Conservation (phyloP, 495 filamentous ascomycete species). For the Penicillium salamii region DNA sequence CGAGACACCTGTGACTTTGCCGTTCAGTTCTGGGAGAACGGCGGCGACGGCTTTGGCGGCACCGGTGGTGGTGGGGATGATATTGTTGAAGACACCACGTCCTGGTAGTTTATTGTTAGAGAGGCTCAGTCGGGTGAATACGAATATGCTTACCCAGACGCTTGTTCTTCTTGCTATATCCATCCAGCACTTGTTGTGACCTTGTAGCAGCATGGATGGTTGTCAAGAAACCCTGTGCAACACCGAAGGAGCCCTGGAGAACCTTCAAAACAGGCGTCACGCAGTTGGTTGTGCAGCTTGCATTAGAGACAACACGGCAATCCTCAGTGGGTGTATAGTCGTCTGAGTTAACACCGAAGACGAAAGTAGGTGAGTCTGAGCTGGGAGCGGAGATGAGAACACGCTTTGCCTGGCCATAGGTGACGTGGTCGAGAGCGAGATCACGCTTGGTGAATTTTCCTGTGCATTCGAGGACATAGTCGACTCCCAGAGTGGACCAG, state of each 20-base stretch:
- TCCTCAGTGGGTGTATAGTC: slow-evolving; percentile 23
- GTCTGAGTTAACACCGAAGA: slow-evolving; percentile 35
- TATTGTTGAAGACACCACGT: slow-evolving; percentile 35
- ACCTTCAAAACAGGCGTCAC: slow-evolving; percentile 36
- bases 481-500: slow-evolving; percentile 28
- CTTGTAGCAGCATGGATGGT: slow-evolving; percentile 35
- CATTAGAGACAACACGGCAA: slow-evolving; percentile 29
- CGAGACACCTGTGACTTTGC: slow-evolving; percentile 35
- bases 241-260: slow-evolving; percentile 27
- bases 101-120: slow-evolving; percentile 14
- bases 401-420: slow-evolving; percentile 30
- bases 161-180: slow-evolving; percentile 39
- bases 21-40: slow-evolving; percentile 29
- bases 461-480: slow-evolving; percentile 37
- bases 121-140: not conserved
- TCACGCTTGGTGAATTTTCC: slow-evolving; percentile 37
- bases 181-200: slow-evolving; percentile 38
- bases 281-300: slow-evolving; percentile 38
- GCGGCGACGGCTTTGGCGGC: slow-evolving; percentile 34
- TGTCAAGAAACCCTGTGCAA: slow-evolving; percentile 32
- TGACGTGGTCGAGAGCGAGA: slow-evolving; percentile 30
- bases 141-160: slow-evolving; percentile 22
- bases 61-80: slow-evolving; percentile 35
- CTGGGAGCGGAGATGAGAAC: slow-evolving; percentile 36
- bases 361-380: slow-evolving; percentile 34